Base-by-base conservation (phyloP, 371 early-diverging fungal genomes). In the Rhizomucor pusillus region DNA sequence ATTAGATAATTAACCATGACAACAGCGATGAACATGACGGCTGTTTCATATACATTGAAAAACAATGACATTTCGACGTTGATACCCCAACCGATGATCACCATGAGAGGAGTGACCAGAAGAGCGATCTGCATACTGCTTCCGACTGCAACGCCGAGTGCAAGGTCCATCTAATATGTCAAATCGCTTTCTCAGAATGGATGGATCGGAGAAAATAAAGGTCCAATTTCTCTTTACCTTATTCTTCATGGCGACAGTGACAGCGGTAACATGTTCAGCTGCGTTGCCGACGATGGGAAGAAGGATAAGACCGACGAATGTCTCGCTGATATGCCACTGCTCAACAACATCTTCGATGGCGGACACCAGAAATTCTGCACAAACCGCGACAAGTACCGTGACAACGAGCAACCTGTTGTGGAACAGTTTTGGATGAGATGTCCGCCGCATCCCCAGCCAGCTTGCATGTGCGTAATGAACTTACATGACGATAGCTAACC, bases 51-150 rank as follows among this genome's bases (percentile, higher is more conserved):
- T 1, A 84, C 76, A 45, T 85, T 79, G 52, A 96, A 95, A 60
- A 76, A 82, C 24, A 96, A 69, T 16, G 85, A 86, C 83, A 94
- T 82, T 0, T 82, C 82, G 45, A 84, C 75, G 50, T 73, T 59
- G 55, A 93, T 86, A 49, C 86, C 81, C 95, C 97, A 96, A 0
- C 95, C 94, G 18, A 90, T 69, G 39, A 95, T 77, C 45, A 94
- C 93, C 63, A 90, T 75, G 34, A 94, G 58, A 4, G 95, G 97
- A 14, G 90, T 89, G 3, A 93, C 93, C 24, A 94, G 75, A 16
- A 96, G 76, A 1, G 93, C 90, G 50, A 95, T 93, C 67, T 95
- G 94, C 84, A 93, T 89, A 44, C 86, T 86, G n/a, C 90, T 90
- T 1, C 94, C 95, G 11, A 94, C 75, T 14, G 95, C 93, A 18